These are phyloP conservation scores for Ceratobasidium sp. DNA, from an alignment of 1,284 basidiomycete species.

Conservation along the genomic window DNA sequence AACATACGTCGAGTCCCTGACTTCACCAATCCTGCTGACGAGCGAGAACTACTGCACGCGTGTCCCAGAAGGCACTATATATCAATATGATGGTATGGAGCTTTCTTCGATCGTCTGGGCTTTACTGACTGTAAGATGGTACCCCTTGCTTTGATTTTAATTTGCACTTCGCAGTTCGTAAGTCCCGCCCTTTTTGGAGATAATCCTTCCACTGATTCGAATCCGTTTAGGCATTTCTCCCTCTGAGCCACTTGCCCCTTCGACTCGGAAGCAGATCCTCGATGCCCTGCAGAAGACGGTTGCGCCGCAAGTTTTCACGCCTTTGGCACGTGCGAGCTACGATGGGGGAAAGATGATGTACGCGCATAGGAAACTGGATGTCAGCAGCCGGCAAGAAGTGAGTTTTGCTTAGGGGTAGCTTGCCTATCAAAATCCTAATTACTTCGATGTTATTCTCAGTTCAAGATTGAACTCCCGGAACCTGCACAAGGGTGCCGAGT, in stretches of 20 bases:
- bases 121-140: not conserved
- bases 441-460: constrained; percentile 3
- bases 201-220: not conserved
- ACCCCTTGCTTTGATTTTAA: not conserved
- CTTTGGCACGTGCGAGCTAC: constrained; percentile 27
- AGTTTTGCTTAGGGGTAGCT: not conserved
- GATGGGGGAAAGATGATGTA: constrained; percentile 41
- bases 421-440: not conserved
- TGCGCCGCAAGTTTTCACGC: constrained; percentile 29
- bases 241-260: constrained; percentile 17
- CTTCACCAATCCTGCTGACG: constrained; percentile 37
- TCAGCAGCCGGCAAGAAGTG: constrained; percentile 31
- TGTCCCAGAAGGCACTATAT: constrained; percentile 19
- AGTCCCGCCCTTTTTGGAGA: not conserved
- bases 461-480: constrained; percentile 21
- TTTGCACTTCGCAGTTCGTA: constrained; percentile 24
- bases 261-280: constrained; percentile 34
- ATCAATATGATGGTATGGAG: constrained; percentile 41
- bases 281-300: constrained; percentile 27
- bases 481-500: not conserved
- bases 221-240: constrained; percentile 21
- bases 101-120: not conserved
- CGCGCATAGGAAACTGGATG: constrained; percentile 23
- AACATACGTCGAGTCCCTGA: constrained; percentile 10
- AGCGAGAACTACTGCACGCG: constrained; percentile 28